Conservation (phyloP, 2,329 filamentous ascomycete genomes). For the Calonectria pteridis region DNA sequence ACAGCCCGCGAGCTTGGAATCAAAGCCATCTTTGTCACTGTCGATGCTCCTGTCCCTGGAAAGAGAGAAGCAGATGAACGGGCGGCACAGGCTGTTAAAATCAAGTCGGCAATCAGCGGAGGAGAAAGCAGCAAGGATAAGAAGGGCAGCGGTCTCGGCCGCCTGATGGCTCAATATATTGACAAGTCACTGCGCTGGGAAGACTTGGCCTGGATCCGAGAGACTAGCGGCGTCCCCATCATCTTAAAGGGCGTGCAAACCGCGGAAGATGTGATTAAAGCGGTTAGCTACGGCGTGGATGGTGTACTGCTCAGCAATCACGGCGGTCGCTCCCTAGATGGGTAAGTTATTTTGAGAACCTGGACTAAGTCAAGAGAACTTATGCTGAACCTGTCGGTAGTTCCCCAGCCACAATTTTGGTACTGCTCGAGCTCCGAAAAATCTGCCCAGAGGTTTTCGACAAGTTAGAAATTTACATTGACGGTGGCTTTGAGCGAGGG, state of each 20-base stretch:
- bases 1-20: conserved; percentile 60
- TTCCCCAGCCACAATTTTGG: conserved; percentile 61
- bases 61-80: conserved; percentile 69
- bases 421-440: conserved; percentile 62
- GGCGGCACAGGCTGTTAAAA: conserved; percentile 58
- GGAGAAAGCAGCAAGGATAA: conserved; percentile 60
- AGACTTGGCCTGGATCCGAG: conserved; percentile 64
- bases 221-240: conserved; percentile 58
- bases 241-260: conserved; percentile 68
- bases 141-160: conserved; percentile 64
- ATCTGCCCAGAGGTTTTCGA: conserved; percentile 61
- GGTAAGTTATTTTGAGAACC: conserved; percentile 35
- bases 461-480: conserved; percentile 63
- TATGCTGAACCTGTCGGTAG: conserved; percentile 6
- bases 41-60: conserved; percentile 66
- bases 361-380: background rate
- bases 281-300: conserved; percentile 60
- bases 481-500: conserved; percentile 65
- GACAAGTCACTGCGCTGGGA: conserved; percentile 63
- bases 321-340: conserved; percentile 68
- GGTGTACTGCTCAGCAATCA: conserved; percentile 69
- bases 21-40: conserved; percentile 60
- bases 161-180: conserved; percentile 63
- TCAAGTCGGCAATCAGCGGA: conserved; percentile 51
- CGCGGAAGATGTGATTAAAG: conserved; percentile 64